Percentiles rank a stretch among this genome's conserved stretches.
These are phyloP conservation scores for Marsdenia floribunda DNA, from an alignment of 257 asterid species.

Conservation along the genomic window DNA sequence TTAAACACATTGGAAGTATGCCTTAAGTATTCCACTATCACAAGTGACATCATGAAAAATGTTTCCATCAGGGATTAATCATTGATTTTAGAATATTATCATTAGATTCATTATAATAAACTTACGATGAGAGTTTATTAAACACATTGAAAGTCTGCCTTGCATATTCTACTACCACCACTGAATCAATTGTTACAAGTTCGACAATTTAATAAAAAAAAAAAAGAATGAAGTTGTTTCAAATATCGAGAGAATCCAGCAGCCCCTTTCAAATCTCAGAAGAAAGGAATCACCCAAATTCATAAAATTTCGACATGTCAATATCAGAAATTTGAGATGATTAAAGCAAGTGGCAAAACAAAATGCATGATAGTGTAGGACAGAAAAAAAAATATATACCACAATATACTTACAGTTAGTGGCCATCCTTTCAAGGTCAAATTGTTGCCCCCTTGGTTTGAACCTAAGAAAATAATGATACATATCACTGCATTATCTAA, in stretches of 20 bases:
- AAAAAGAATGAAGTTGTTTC: neutral
- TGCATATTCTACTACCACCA: neutral
- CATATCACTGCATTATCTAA: constrained; percentile 11
- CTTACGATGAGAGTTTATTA: neutral
- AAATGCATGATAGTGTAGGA: neutral
- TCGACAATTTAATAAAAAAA: too few relatives aligned
- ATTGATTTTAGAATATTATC: neutral
- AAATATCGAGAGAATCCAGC: neutral
- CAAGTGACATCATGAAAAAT: neutral
- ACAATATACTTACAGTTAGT: constrained; percentile 64
- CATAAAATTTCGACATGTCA: neutral
- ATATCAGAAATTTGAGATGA: neutral
- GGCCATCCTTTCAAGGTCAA: constrained; percentile 99
- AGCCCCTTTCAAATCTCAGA: neutral
- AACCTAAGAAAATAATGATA: constrained; percentile 47
- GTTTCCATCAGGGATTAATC: neutral
- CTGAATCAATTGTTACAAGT: neutral
- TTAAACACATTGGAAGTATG: neutral
- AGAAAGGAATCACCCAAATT: neutral
- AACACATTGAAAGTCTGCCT: neutral
- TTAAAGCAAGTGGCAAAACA: neutral
- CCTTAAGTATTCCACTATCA: neutral
- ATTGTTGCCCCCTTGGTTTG: constrained; percentile 92
- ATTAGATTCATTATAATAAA: neutral
- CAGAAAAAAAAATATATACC: neutral